Evolutionary conservation across 495 filamentous ascomycete species (phyloP).

Genomic region (Penicillium dipodomyicola): DNA sequence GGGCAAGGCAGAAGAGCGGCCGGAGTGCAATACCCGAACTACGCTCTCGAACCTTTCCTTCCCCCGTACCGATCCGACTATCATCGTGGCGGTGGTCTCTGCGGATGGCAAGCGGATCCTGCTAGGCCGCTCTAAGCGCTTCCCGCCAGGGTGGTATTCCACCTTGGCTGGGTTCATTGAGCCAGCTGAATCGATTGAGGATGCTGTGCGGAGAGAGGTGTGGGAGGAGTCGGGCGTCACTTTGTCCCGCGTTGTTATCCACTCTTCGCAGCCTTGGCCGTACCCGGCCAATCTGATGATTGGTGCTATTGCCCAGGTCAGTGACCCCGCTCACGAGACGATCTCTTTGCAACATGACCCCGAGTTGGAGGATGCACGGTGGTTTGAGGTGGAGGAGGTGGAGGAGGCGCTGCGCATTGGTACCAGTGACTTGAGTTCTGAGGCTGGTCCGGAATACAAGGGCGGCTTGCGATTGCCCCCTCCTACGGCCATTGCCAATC

Average conservation of each 20-base stretch:
- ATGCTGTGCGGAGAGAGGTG: constrained; percentile 90
- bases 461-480: constrained; percentile 71
- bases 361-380: constrained; percentile 85
- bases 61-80: constrained; percentile 91
- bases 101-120: constrained; percentile 70
- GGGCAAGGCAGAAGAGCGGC: constrained; percentile 49
- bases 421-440: constrained; percentile 64
- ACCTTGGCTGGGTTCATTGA: constrained; percentile 95
- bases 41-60: constrained; percentile 77
- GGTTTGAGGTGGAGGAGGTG: constrained; percentile 66
- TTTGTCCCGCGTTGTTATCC: constrained; percentile 84
- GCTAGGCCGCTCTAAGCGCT: constrained; percentile 80
- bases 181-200: constrained; percentile 90
- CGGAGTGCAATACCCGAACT: constrained; percentile 68
- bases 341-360: constrained; percentile 84
- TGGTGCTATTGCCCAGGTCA: constrained; percentile 79
- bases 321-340: constrained; percentile 71
- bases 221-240: constrained; percentile 92
- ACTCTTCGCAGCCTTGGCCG: constrained; percentile 90
- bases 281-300: constrained; percentile 94
- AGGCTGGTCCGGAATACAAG: constrained; percentile 62
- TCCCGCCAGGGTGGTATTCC: constrained; percentile 80
- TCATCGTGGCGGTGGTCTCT: constrained; percentile 90
- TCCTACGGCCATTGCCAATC: constrained; percentile 75
- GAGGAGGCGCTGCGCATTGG: constrained; percentile 59